Conservation (phyloP, 2,329 filamentous ascomycete genomes). For the Beauveria pseudobassiana region DNA sequence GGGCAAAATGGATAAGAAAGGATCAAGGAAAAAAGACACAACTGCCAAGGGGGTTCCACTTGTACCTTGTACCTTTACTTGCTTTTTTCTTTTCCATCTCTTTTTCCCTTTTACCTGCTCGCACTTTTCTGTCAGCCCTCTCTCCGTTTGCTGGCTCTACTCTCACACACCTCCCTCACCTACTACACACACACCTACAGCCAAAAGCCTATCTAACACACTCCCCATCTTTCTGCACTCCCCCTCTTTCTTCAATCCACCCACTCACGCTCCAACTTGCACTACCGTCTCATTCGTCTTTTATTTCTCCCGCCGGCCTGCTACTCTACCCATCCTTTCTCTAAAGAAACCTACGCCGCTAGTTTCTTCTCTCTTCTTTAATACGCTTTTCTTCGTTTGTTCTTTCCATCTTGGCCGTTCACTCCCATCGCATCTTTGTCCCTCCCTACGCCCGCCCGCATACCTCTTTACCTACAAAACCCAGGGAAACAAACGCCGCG, state of each 20-base stretch:
- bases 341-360: not conserved
- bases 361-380: not conserved
- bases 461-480: not conserved
- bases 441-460: not conserved
- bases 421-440: not conserved
- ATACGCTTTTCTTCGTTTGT: not conserved
- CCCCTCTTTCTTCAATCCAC: constrained; percentile 1
- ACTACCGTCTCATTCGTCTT: constrained; percentile 10
- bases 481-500: not conserved
- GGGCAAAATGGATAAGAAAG: not conserved
- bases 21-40: not conserved
- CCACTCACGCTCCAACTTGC: not conserved
- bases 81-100: not conserved
- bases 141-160: not conserved
- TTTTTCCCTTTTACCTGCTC: not conserved
- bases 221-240: not conserved
- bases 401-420: constrained; percentile 1
- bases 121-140: not conserved
- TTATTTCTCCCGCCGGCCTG: constrained; percentile 1
- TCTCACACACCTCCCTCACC: not conserved
- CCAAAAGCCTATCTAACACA: constrained; percentile 4
- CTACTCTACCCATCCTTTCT: constrained; percentile 3
- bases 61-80: not conserved
- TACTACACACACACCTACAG: not conserved
- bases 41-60: not conserved